Evolutionary conservation across 139 green algal genomes (phyloP).

Genomic region (Volvox africanus): DNA sequence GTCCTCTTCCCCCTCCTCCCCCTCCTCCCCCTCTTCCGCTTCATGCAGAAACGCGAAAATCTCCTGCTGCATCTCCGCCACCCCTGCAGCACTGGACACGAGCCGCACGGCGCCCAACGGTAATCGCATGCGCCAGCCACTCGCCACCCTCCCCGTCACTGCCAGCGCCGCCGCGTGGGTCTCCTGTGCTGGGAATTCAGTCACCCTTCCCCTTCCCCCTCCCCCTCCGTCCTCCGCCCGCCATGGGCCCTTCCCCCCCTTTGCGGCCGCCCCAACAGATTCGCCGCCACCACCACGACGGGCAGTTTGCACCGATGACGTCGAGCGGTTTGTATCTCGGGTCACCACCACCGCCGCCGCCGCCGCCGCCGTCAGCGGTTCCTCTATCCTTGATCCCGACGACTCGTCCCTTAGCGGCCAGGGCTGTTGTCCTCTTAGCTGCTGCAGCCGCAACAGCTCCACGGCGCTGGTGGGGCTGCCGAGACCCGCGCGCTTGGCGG

Average conservation of each 20-base stretch:
- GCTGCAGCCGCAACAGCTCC: conserved; percentile 31
- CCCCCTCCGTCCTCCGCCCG: not conserved
- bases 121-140: not conserved
- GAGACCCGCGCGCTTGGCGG: not conserved
- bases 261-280: too few relatives aligned
- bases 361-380: not conserved
- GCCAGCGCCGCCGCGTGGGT: not conserved
- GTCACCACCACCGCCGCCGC: not conserved
- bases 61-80: not conserved
- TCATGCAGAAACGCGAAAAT: not conserved
- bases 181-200: not conserved
- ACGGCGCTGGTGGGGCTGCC: not conserved
- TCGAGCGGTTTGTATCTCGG: too few relatives aligned
- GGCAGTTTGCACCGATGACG: too few relatives aligned
- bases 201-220: not conserved
- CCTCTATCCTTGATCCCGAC: not conserved
- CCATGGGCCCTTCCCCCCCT: not conserved
- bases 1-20: too few relatives aligned
- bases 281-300: too few relatives aligned
- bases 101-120: not conserved
- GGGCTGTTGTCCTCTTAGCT: not conserved
- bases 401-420: not conserved
- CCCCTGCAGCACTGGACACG: not conserved
- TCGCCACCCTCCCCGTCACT: not conserved
- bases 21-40: not conserved